Conservation (phyloP, 2,329 filamentous ascomycete species). For the Lojkania enalia region DNA sequence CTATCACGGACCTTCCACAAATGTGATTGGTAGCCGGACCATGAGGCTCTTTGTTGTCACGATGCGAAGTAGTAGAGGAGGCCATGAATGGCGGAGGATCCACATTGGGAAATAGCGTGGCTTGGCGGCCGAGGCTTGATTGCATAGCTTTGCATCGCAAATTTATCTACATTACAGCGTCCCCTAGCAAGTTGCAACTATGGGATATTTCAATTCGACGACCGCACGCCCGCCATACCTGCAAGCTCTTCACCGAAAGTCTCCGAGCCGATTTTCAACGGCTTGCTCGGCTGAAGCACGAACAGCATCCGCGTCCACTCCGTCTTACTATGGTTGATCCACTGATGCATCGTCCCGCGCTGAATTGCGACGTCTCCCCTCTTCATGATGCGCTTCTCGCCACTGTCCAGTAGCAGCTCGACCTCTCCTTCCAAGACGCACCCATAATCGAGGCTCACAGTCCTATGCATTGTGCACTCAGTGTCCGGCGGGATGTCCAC, state of each 20-base stretch:
- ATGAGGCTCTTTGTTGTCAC: conserved; percentile 7
- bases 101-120: conserved; percentile 17
- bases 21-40: neutral
- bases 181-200: neutral
- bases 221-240: conserved; percentile 42
- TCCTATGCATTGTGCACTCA: conserved; percentile 47
- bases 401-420: conserved; percentile 44
- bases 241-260: conserved; percentile 38
- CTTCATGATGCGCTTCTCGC: conserved; percentile 28
- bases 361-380: conserved; percentile 43
- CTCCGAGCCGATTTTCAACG: conserved; percentile 40
- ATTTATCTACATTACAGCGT: no score
- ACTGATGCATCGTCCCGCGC: conserved; percentile 47
- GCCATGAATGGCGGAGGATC: conserved; percentile 14
- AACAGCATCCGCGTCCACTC: conserved; percentile 45
- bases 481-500: conserved; percentile 43
- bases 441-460: conserved; percentile 46
- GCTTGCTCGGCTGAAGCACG: conserved; percentile 42
- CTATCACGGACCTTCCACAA: neutral
- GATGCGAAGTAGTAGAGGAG: conserved; percentile 4
- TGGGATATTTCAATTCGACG: conserved; percentile 32
- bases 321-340: conserved; percentile 41
- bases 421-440: conserved; percentile 46
- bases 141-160: neutral
- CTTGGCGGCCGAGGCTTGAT: conserved; percentile 21